phyloP scores from a whole-genome alignment of 148 eudicot species.

The Drosera capensis region DNA sequence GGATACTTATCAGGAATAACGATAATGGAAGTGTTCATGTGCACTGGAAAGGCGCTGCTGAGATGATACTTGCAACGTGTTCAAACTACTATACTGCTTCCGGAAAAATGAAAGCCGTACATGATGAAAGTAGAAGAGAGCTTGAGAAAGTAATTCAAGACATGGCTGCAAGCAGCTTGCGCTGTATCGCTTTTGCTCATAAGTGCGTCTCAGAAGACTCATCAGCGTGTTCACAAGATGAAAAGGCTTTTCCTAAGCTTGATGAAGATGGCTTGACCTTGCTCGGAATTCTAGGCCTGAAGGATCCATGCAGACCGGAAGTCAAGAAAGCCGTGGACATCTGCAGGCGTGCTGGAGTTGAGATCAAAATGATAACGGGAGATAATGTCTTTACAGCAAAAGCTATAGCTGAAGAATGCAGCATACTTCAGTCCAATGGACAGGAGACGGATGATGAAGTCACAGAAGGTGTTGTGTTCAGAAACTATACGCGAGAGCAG shows the following conservation, averaged over 20 bases:
- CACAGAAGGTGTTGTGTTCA: constrained; percentile 50
- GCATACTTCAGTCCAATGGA: constrained; percentile 35
- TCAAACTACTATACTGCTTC: constrained; percentile 22
- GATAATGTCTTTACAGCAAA: constrained; percentile 78
- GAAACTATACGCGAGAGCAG: constrained; percentile 53
- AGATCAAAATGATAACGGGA: constrained; percentile 77
- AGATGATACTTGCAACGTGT: constrained; percentile 53
- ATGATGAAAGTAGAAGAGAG: constrained; percentile 25
- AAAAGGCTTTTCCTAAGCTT: constrained; percentile 17
- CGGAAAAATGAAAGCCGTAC: constrained; percentile 24
- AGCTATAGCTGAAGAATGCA: constrained; percentile 82
- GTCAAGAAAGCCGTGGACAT: constrained; percentile 40
- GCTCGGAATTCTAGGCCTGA: constrained; percentile 67
- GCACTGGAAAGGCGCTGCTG: constrained; percentile 95
- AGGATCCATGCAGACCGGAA: constrained; percentile 81
- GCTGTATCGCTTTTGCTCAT: constrained; percentile 87
- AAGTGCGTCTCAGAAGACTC: constrained; percentile 16
- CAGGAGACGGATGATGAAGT: constrained; percentile 26
- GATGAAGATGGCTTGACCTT: constrained; percentile 39
- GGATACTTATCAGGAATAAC: constrained; percentile 32
- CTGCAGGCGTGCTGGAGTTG: constrained; percentile 59
- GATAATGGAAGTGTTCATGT: constrained; percentile 25
- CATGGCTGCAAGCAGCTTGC: constrained; percentile 78
- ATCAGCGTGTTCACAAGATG: constrained; percentile 10
- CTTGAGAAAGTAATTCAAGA: constrained; percentile 50